Percentiles rank a stretch among this genome's conserved stretches.
Conservation (phyloP, 2,329 filamentous ascomycete species). For the Epichloe festucae region DNA sequence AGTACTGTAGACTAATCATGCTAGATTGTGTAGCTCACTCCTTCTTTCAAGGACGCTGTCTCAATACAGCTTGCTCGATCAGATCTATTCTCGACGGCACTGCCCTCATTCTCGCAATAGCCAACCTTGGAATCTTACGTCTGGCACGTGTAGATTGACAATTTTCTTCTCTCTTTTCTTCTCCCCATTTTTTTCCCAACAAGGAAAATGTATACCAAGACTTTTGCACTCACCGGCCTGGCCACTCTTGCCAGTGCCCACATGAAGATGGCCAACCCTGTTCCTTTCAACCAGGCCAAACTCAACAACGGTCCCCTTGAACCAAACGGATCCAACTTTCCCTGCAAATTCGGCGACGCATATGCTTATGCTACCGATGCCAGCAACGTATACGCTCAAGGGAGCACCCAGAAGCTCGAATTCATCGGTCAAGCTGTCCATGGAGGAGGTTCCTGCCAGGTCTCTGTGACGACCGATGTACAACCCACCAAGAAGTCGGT, state of each 20-base stretch:
- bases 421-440: slow-evolving; percentile 68
- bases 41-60: neutral
- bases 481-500: slow-evolving; percentile 50
- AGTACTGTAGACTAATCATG: neutral
- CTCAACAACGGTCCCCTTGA: slow-evolving; percentile 52
- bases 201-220: slow-evolving; percentile 36
- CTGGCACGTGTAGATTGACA: slow-evolving; percentile 18
- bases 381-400: slow-evolving; percentile 44
- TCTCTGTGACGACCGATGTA: slow-evolving; percentile 70
- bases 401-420: slow-evolving; percentile 32
- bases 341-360: slow-evolving; percentile 55
- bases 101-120: slow-evolving; percentile 1
- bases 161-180: slow-evolving; percentile 11
- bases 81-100: slow-evolving; percentile 14
- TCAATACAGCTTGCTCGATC: neutral
- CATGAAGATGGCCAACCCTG: slow-evolving; percentile 58
- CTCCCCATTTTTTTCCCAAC: neutral
- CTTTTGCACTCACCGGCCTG: slow-evolving; percentile 41
- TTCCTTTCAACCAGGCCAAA: slow-evolving; percentile 38
- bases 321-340: slow-evolving; percentile 53
- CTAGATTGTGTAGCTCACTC: neutral
- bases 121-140: slow-evolving; percentile 14
- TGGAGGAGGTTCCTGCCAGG: slow-evolving; percentile 84
- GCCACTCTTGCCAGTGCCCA: slow-evolving; percentile 55
- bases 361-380: slow-evolving; percentile 29